These are phyloP conservation scores for Alternaria ventricosa DNA, from an alignment of 2,329 filamentous ascomycete genomes.

Conservation along the genomic window DNA sequence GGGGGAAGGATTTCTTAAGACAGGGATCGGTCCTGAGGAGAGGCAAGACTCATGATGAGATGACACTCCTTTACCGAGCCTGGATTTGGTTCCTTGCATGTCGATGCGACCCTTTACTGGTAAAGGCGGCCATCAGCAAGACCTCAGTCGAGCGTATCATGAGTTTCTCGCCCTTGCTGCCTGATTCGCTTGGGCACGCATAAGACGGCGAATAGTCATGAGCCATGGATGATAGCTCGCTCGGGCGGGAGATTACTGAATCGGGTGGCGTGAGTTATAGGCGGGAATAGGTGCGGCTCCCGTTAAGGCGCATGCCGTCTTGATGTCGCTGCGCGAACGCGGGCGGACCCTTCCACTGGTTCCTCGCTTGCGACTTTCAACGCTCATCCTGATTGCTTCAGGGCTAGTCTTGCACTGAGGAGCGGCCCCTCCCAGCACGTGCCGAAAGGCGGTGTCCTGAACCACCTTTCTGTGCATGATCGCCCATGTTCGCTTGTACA, in stretches of 20 bases:
- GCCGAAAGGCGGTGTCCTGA: background rate
- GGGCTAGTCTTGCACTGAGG: background rate
- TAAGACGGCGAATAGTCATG: background rate
- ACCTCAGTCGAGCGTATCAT: background rate
- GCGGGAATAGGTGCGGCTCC: background rate
- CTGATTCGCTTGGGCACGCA: background rate
- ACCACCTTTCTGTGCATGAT: background rate
- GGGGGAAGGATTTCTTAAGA: background rate
- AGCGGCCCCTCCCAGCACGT: background rate
- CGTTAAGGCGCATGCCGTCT: background rate
- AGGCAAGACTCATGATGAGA: background rate
- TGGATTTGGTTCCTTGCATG: background rate
- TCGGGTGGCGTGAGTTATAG: background rate
- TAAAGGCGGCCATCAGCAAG: background rate
- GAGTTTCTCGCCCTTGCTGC: background rate
- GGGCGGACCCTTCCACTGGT: background rate
- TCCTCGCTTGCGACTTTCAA: conserved; percentile 1
- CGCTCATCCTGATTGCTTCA: background rate
- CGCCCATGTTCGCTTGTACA: background rate
- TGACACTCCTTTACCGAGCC: background rate
- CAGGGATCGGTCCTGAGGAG: background rate
- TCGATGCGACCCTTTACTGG: background rate
- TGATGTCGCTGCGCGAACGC: background rate
- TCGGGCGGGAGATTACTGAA: background rate
- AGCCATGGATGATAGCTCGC: background rate